Percentiles rank a stretch among this genome's conserved stretches.
Conservation (phyloP, 495 filamentous ascomycete genomes). For the Aspergillus carlsbadensis region DNA sequence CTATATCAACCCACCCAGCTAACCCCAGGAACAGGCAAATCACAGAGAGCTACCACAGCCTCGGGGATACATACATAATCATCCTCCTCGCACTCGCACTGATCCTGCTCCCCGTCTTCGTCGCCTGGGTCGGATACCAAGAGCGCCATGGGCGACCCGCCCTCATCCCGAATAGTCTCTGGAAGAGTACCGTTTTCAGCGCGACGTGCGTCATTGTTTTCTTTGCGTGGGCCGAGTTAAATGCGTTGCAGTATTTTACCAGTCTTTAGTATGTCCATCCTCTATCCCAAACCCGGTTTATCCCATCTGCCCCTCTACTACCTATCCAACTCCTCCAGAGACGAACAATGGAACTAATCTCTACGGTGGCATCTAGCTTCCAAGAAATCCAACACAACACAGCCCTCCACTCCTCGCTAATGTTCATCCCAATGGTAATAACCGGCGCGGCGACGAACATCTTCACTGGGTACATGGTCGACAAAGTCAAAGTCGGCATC, state of each 20-base stretch:
- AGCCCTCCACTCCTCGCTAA: not conserved
- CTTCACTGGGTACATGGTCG: constrained; percentile 1
- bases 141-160: constrained; percentile 4
- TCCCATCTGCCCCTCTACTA: no score
- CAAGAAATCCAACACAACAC: constrained; percentile 1
- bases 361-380: not conserved
- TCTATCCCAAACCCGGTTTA: no score
- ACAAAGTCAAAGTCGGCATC: not conserved
- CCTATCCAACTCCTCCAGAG: no score
- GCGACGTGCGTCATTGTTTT: constrained; percentile 8
- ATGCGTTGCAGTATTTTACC: constrained; percentile 5
- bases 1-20: not conserved
- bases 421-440: constrained; percentile 7
- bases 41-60: not conserved
- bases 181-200: constrained; percentile 8
- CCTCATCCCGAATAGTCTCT: constrained; percentile 12
- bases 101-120: not conserved
- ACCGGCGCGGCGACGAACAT: constrained; percentile 2
- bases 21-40: not conserved
- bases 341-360: no score
- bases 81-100: not conserved
- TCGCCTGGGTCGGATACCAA: constrained; percentile 5
- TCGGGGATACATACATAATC: constrained; percentile 4
- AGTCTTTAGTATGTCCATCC: constrained; percentile 5
- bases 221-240: constrained; percentile 9